A percentile compares a stretch with the other conserved stretches of the same genome.
These are phyloP conservation scores for Bisporella sp. DNA, from an alignment of 2,329 filamentous ascomycete species.

Conservation along the genomic window DNA sequence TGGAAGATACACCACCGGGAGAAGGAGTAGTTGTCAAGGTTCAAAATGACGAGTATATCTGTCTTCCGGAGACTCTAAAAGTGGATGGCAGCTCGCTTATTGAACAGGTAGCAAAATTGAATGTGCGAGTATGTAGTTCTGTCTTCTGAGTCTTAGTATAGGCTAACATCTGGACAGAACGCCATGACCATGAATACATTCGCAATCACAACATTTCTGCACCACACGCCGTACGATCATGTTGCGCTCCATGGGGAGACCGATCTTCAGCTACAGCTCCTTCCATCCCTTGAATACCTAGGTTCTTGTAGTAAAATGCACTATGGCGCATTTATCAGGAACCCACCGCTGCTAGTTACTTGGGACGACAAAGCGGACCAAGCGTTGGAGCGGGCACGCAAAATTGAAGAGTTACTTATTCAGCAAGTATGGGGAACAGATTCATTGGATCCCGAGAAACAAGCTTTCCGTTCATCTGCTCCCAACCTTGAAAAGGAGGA, in stretches of 20 bases:
- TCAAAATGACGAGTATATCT: conserved; percentile 41
- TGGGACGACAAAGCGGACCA: conserved; percentile 57
- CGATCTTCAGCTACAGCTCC: conserved; percentile 54
- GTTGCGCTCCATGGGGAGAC: conserved; percentile 34
- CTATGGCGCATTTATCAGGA: conserved; percentile 57
- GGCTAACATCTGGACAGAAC: conserved; percentile 34
- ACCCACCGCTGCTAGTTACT: conserved; percentile 50
- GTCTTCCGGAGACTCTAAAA: conserved; percentile 39
- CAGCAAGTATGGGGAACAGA: conserved; percentile 49
- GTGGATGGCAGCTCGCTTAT: conserved; percentile 41
- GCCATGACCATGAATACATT: conserved; percentile 63
- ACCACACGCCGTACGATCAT: too few relatives aligned
- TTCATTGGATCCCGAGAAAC: conserved; percentile 25
- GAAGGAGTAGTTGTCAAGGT: conserved; percentile 52
- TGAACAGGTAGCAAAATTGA: conserved; percentile 40
- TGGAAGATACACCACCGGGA: conserved; percentile 25
- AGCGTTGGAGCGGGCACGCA: conserved; percentile 43
- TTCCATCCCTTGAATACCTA: conserved; percentile 49
- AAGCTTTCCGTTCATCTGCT: background rate
- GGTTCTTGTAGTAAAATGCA: conserved; percentile 56
- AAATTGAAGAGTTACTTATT: conserved; percentile 47
- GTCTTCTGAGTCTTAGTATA: background rate
- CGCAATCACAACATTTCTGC: conserved; percentile 53
- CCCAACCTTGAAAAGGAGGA: background rate
- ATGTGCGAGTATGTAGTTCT: conserved; percentile 42